phyloP scores from a whole-genome alignment of 1,139 yeast genomes.

The Debaryomycetaceae sp. region DNA sequence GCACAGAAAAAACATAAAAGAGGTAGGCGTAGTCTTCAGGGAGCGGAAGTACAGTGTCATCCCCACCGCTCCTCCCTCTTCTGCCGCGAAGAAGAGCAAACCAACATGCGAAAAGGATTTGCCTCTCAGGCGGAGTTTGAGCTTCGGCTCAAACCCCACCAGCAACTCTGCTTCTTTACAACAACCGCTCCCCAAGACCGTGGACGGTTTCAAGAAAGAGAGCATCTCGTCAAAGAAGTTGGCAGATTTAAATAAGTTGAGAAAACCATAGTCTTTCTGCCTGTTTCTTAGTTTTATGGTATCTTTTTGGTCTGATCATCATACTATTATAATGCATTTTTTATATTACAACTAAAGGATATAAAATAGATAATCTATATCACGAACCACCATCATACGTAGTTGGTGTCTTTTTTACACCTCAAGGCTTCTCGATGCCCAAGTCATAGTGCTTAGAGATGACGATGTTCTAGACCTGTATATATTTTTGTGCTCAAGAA shows the following conservation, averaged over 20 bases:
- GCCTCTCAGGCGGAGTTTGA: slow-evolving; percentile 17
- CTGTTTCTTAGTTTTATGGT: no score
- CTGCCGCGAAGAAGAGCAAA: slow-evolving; percentile 5
- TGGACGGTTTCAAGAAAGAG: slow-evolving; percentile 2
- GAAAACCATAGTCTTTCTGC: slow-evolving; percentile 17
- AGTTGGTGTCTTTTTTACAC: no score
- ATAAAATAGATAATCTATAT: no score
- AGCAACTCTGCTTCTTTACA: not conserved
- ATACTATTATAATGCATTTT: no score
- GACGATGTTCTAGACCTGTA: no score
- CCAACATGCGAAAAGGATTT: slow-evolving; percentile 7
- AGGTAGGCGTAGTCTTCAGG: slow-evolving; percentile 62
- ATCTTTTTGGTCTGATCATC: no score
- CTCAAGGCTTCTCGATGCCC: no score
- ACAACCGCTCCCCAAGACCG: not conserved
- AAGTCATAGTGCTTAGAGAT: no score
- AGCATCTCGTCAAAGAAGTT: slow-evolving; percentile 12
- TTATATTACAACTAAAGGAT: no score
- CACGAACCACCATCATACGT: no score
- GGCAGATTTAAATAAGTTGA: slow-evolving; percentile 15
- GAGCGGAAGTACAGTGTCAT: slow-evolving; percentile 70
- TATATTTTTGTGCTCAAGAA: not conserved
- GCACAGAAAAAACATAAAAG: slow-evolving; percentile 55
- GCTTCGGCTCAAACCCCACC: slow-evolving; percentile 10
- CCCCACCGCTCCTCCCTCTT: slow-evolving; percentile 65